A percentile compares a stretch with the other conserved stretches of the same genome.
Evolutionary conservation across 495 filamentous ascomycete genomes (phyloP).

Genomic region (Bathelium albidoporum): DNA sequence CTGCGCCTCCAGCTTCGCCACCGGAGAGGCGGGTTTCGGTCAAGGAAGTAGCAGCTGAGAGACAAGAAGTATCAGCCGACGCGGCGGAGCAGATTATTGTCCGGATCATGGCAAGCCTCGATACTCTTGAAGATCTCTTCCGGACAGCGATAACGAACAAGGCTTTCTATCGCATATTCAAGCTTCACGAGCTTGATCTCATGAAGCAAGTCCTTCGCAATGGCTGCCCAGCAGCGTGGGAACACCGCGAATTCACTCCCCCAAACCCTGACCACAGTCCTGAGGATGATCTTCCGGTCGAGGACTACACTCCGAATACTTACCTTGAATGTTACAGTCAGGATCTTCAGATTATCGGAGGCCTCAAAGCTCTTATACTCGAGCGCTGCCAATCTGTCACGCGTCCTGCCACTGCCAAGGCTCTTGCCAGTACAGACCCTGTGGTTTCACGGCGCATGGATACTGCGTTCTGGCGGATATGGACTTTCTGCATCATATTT

Average conservation of each 20-base stretch:
- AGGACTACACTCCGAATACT: constrained; percentile 46
- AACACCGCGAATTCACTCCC: constrained; percentile 53
- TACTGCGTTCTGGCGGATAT: constrained; percentile 58
- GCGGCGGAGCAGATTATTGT: constrained; percentile 42
- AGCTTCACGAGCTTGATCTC: constrained; percentile 46
- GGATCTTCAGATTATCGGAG: constrained; percentile 49
- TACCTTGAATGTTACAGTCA: constrained; percentile 48
- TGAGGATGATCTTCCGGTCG: constrained; percentile 39
- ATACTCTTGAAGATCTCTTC: constrained; percentile 49
- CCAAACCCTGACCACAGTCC: constrained; percentile 41
- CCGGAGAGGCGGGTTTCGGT: neutral
- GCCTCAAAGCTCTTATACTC: constrained; percentile 50
- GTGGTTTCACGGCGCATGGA: constrained; percentile 45
- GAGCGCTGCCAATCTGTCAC: constrained; percentile 49
- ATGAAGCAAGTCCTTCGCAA: constrained; percentile 45
- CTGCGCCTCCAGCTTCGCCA: constrained; percentile 4
- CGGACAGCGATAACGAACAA: constrained; percentile 44
- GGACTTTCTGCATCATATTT: constrained; percentile 62
- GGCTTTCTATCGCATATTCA: constrained; percentile 52
- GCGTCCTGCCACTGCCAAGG: constrained; percentile 46
- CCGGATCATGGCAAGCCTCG: constrained; percentile 40
- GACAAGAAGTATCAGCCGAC: constrained; percentile 20
- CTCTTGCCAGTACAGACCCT: constrained; percentile 43
- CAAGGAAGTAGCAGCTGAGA: neutral
- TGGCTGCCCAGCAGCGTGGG: constrained; percentile 56